Base-by-base conservation (phyloP, 108 stramenopile genomes). In the Skeletonema tropicum region DNA sequence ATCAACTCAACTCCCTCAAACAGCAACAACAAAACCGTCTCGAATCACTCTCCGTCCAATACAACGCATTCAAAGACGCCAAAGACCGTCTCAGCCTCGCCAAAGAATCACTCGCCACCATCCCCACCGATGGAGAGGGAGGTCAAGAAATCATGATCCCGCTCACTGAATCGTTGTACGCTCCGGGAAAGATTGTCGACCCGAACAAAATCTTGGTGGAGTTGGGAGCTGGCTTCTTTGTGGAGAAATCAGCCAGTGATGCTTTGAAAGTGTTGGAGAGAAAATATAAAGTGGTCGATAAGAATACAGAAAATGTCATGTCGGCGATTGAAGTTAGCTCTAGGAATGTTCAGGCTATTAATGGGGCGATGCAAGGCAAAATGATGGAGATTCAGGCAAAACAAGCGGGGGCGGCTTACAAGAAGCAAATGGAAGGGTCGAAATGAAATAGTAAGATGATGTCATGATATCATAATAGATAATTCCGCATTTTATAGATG, bases 191-290 rank as follows among this genome's bases (percentile, higher is more conserved):
- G 57, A 83, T 93, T 30, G 77, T 85, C n/a, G 91, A 93, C 48
- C 89, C 90, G 14, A 82, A 78, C 71, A 83, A 85, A 62, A 66
- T 94, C 17, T 73, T 94, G 71, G 91, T 93, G 66, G 95, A 96
- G 64, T 77, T 96, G 52, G 95, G 95, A 15, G 93, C 95, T 17
- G 95, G 95, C 9, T 96, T 89, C 80, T 96, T 88, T 65, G 90
- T 79, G 3, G 91, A 94, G 67, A 93, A 93, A 77, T 73, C 72
- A 13, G 48, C 79, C 61, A 86, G 80, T 57, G 88, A 94, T 55
- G 91, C 93, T 0, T 57, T 71, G 19, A 84, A 71, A 45, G 92
- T 91, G 62, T 64, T 96, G 75, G 89, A 90, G 31, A 79, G 95
- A 14, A 94, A 92, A 76, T 30, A 73, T 12, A 90, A 88, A 33